Conservation (phyloP, 2,329 filamentous ascomycete genomes). For the Colletotrichum sp. region DNA sequence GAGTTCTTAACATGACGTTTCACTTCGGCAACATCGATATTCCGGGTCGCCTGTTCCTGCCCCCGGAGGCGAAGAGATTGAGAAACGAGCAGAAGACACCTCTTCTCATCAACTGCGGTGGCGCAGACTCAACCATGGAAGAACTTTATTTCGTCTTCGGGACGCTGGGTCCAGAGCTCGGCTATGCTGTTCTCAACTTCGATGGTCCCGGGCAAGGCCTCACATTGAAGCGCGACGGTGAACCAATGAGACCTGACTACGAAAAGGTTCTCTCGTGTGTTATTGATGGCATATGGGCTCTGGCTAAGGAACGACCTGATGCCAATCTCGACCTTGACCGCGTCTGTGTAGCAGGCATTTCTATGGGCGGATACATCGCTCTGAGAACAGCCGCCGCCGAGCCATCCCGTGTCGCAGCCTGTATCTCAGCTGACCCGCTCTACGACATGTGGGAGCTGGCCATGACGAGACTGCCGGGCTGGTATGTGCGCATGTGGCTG, state of each 20-base stretch:
- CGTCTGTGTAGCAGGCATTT: constrained; percentile 41
- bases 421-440: constrained; percentile 39
- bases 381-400: constrained; percentile 26
- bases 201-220: constrained; percentile 52
- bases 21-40: constrained; percentile 36
- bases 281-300: constrained; percentile 30
- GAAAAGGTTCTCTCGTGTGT: constrained; percentile 36
- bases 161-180: constrained; percentile 28
- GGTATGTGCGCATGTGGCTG: neutral
- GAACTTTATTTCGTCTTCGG: constrained; percentile 41
- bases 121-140: constrained; percentile 41
- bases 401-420: constrained; percentile 47
- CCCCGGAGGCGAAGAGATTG: constrained; percentile 22
- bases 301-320: constrained; percentile 22
- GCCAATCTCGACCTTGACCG: constrained; percentile 37
- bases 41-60: constrained; percentile 41
- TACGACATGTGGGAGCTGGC: constrained; percentile 35
- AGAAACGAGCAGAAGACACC: constrained; percentile 30
- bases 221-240: constrained; percentile 28
- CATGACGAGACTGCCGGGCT: neutral
- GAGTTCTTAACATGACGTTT: constrained; percentile 29
- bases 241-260: constrained; percentile 39
- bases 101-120: constrained; percentile 36
- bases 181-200: constrained; percentile 48
- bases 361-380: constrained; percentile 45